Conservation (phyloP, 257 asterid genomes). For the Solanum appendiculatum region DNA sequence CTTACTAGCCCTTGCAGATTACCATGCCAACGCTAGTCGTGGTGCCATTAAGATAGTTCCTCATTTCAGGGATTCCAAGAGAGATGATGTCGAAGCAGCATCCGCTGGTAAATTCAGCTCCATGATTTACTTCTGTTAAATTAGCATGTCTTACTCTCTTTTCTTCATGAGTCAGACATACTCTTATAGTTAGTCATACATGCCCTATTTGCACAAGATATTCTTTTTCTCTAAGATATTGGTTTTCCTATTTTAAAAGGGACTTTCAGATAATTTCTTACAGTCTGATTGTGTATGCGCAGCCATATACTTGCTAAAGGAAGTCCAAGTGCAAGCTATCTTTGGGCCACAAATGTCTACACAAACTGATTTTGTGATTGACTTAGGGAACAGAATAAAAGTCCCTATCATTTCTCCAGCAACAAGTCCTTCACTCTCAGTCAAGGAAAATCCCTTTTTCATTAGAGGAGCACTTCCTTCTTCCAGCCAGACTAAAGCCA, state of each 20-base stretch:
- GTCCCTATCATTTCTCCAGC: slow-evolving; percentile 48
- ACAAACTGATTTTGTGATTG: slow-evolving; percentile 36
- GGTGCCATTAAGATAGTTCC: slow-evolving; percentile 15
- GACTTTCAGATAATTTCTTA: neutral
- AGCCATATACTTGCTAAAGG: slow-evolving; percentile 44
- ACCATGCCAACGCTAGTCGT: slow-evolving; percentile 1
- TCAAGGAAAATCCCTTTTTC: slow-evolving; percentile 29
- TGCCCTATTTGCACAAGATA: neutral
- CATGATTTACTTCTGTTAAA: neutral
- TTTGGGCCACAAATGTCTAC: slow-evolving; percentile 36
- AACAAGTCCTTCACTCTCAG: slow-evolving; percentile 34
- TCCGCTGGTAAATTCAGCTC: slow-evolving; percentile 10
- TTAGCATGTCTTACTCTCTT: neutral
- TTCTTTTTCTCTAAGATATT: neutral
- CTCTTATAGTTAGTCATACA: neutral
- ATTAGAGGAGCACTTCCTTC: slow-evolving; percentile 32
- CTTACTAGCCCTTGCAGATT: slow-evolving; percentile 33
- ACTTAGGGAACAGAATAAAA: slow-evolving; percentile 22
- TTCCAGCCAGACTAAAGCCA: slow-evolving; percentile 30
- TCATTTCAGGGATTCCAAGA: slow-evolving; percentile 23
- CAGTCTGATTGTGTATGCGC: neutral
- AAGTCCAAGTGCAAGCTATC: slow-evolving; percentile 31
- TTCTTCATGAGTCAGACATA: neutral
- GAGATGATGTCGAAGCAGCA: slow-evolving; percentile 27
- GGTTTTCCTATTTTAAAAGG: neutral